Evolutionary conservation across 495 filamentous ascomycete species (phyloP).

Genomic region (Collariella sp.): DNA sequence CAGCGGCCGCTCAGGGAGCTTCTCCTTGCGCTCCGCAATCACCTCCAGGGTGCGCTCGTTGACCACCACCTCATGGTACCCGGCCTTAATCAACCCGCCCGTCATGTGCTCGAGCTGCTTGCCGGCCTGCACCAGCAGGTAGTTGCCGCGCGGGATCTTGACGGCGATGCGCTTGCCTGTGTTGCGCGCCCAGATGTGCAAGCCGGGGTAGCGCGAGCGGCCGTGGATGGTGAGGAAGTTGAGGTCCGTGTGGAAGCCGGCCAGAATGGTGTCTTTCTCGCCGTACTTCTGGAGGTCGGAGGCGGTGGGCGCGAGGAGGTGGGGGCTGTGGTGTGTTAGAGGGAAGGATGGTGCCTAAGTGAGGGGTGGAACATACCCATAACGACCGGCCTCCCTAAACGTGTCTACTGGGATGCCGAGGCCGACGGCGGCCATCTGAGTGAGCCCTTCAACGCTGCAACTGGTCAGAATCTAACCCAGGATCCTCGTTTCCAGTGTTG

Average conservation of each 20-base stretch:
- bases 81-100: conserved; percentile 44
- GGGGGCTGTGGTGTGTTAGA: conserved; percentile 28
- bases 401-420: conserved; percentile 37
- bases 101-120: conserved; percentile 48
- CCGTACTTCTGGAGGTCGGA: conserved; percentile 42
- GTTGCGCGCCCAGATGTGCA: conserved; percentile 49
- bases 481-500: not conserved
- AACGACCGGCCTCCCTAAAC: conserved; percentile 40
- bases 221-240: conserved; percentile 50
- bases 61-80: conserved; percentile 47
- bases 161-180: conserved; percentile 42
- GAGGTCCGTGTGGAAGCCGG: conserved; percentile 46
- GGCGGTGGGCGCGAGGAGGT: conserved; percentile 44
- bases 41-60: conserved; percentile 36
- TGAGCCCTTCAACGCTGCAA: conserved; percentile 37
- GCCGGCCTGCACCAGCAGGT: conserved; percentile 45
- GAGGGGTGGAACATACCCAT: conserved; percentile 33
- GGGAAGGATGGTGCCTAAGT: not conserved
- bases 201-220: conserved; percentile 44
- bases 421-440: conserved; percentile 42
- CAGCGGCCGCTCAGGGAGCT: conserved; percentile 35
- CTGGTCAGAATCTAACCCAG: not conserved
- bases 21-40: conserved; percentile 26
- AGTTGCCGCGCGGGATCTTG: conserved; percentile 39
- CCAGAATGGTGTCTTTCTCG: conserved; percentile 42